Base-by-base conservation (phyloP, 2,329 filamentous ascomycete genomes). In the Monosporascus sp. region DNA sequence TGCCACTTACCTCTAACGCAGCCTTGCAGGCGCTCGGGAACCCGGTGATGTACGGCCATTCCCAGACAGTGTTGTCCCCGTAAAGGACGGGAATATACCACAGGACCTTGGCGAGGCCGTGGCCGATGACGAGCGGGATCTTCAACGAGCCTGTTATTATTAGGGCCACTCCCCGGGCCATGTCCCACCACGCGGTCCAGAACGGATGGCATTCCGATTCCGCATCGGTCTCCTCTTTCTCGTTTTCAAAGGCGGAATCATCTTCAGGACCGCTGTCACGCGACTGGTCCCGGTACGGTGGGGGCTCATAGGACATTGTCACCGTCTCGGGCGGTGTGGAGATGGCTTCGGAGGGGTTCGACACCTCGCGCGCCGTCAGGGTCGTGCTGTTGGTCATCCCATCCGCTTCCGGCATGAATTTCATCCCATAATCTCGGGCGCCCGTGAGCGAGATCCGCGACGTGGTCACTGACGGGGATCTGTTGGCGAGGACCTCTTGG, bases 121-220 rank as follows among this genome's bases (percentile, higher is more conserved):
- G 55, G 6, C 53, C 55, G 15, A 59, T 15, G 6, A 54, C 52
- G n/a, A 61, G 45, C 5, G 57, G 57, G 27, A 61, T 51, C 22
- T 55, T 58, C 9, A 59, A 35, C 14, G 11, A 3, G 43, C 49
- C 59, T 3, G 35, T 45, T 17, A 58, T 31, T 11, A 59, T 55
- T 24, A 56, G 37, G 0, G 52, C 52, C 9, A 58, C 43, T 2
- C 57, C 59, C n/a, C 27, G 38, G 2, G 54, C 3, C 7, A 61
- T 54, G 24, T 61, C 59, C 37, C 47, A 47, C 55, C 57, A 59
- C 17, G 51, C 50, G 17, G 49, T 53, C 59, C 57, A 59, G 51
- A 61, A 59, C n/a, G 59, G 59, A 22, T 61, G 59, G 22, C 51
- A 58, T n/a, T 50, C 52, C 25, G 52, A 58, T n/a, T 50, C 52